Percentiles rank a stretch among this genome's conserved stretches.
Evolutionary conservation across 208 protist genomes (phyloP).

Genomic region (Trypanosomatidae sp.): DNA sequence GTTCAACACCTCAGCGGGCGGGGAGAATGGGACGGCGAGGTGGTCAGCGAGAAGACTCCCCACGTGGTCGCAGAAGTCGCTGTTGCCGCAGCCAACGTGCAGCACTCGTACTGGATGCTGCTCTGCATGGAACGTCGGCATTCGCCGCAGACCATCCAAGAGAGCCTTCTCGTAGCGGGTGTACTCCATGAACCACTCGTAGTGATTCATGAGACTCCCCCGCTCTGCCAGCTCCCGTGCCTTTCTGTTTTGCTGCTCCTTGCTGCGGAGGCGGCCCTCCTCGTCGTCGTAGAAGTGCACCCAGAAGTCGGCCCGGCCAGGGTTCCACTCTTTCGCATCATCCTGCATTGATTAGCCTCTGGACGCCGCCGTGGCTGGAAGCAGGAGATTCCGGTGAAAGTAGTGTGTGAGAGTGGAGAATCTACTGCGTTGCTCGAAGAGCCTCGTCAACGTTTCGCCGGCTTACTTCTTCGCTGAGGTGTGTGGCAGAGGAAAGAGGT

Average conservation of each 20-base stretch:
- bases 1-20: constrained; percentile 40
- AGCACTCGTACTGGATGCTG: constrained; percentile 20
- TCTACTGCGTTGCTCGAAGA: too few relatives aligned
- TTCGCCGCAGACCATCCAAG: neutral
- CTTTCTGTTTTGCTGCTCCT: constrained; percentile 32
- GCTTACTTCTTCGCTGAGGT: too few relatives aligned
- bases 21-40: neutral
- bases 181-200: constrained; percentile 75
- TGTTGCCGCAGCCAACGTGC: constrained; percentile 68
- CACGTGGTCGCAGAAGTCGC: constrained; percentile 53
- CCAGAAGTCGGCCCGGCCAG: constrained; percentile 52
- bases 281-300: constrained; percentile 54
- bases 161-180: constrained; percentile 35
- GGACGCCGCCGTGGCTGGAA: neutral
- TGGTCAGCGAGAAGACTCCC: constrained; percentile 1
- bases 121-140: neutral
- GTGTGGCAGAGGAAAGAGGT: too few relatives aligned
- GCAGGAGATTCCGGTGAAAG: neutral
- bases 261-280: constrained; percentile 27
- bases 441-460: too few relatives aligned
- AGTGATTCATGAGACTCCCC: constrained; percentile 55
- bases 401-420: too few relatives aligned
- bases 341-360: too few relatives aligned
- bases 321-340: constrained; percentile 36
- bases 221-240: constrained; percentile 24